Conservation (phyloP, 139 green algal genomes). For the Closterium sp. region DNA sequence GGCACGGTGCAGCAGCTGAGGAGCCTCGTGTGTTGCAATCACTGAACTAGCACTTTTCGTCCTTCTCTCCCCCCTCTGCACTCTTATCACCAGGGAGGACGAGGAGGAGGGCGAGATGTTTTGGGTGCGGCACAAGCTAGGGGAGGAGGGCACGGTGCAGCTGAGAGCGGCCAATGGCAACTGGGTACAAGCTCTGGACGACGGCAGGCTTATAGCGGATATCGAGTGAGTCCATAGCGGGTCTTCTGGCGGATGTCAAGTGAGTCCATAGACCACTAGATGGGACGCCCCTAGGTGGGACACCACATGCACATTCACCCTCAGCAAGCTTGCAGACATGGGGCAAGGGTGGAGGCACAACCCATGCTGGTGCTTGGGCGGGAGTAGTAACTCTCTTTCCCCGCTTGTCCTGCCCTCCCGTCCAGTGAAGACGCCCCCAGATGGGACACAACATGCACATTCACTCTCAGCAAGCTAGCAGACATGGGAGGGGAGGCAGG, state of each 20-base stretch:
- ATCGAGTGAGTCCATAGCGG: background rate
- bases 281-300: conserved; percentile 19
- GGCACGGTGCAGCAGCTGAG: background rate
- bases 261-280: background rate
- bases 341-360: conserved; percentile 22
- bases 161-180: background rate
- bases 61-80: background rate
- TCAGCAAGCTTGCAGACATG: conserved; percentile 8
- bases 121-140: conserved; percentile 2
- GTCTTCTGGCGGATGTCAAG: background rate
- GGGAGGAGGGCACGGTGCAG: background rate
- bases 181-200: background rate
- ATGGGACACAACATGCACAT: conserved; percentile 19
- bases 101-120: background rate
- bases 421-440: conserved; percentile 21
- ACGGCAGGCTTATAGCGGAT: conserved; percentile 3
- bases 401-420: background rate
- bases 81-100: background rate
- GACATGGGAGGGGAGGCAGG: conserved; percentile 30
- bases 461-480: background rate
- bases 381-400: background rate
- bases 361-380: background rate
- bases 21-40: too few relatives aligned
- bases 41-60: too few relatives aligned
- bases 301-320: conserved; percentile 14